Percentiles rank a stretch among this genome's conserved stretches.
Evolutionary conservation across 2,329 filamentous ascomycete genomes (phyloP).

Genomic region (Neurospora crassa): DNA sequence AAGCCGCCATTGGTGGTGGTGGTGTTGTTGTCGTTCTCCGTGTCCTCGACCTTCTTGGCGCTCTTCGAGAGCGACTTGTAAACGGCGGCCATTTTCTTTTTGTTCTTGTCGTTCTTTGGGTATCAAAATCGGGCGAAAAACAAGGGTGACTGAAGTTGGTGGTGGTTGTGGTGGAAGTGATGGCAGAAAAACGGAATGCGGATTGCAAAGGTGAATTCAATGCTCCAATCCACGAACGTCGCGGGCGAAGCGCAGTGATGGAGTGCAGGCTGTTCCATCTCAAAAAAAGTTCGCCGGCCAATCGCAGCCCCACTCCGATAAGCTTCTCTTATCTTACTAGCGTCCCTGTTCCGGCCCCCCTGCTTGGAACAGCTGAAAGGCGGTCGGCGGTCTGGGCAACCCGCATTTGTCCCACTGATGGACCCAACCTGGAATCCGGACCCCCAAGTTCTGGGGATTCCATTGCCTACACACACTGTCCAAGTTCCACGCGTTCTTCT

Average conservation of each 20-base stretch:
- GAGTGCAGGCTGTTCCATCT: background rate
- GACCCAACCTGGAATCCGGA: background rate
- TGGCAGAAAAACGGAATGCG: background rate
- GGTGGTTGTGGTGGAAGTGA: slow-evolving; percentile 1
- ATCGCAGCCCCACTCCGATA: slow-evolving; percentile 15
- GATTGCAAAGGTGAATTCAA: background rate
- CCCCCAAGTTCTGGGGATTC: background rate
- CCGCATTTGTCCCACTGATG: background rate
- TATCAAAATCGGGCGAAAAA: background rate
- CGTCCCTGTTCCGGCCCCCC: background rate
- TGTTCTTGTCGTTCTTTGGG: background rate
- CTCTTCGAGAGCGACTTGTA: slow-evolving; percentile 66
- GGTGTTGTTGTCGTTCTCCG: slow-evolving; percentile 22
- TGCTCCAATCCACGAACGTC: background rate
- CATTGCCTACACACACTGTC: background rate
- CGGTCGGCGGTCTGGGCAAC: background rate
- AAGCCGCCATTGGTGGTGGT: slow-evolving; percentile 34
- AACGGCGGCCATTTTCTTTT: slow-evolving; percentile 55
- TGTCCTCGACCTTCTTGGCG: slow-evolving; percentile 37
- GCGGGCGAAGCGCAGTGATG: background rate
- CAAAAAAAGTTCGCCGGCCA: slow-evolving; percentile 15
- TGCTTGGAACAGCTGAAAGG: background rate
- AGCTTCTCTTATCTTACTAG: slow-evolving; percentile 3
- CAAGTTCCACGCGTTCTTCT: background rate
- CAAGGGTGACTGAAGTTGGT: slow-evolving; percentile 1